Percentiles rank a stretch among this genome's conserved stretches.
Conservation (phyloP, 192 early-diverging fungal species). For the Backusella circina region DNA sequence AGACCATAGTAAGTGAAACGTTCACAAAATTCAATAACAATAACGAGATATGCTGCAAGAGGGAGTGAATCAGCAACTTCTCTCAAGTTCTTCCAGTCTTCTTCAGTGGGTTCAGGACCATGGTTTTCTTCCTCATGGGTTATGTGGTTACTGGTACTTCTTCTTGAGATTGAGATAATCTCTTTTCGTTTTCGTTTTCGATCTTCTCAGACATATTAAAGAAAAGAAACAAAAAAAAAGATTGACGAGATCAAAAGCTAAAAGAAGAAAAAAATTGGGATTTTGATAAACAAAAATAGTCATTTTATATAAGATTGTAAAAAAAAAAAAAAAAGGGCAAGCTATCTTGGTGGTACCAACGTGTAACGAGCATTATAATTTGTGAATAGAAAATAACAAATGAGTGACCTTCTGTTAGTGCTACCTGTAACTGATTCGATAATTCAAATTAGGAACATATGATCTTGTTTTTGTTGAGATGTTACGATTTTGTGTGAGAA, state of each 20-base stretch:
- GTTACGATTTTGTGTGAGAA: conserved; percentile 1
- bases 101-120: conserved; percentile 52
- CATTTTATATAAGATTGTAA: background rate
- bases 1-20: conserved; percentile 65
- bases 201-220: conserved; percentile 20
- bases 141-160: background rate
- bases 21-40: conserved; percentile 60
- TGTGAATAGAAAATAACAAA: background rate
- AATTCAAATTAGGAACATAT: conserved; percentile 5
- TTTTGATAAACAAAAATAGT: background rate
- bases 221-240: background rate
- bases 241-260: background rate
- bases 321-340: background rate
- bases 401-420: background rate
- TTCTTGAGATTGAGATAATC: background rate
- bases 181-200: conserved; percentile 6
- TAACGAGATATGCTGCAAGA: conserved; percentile 45
- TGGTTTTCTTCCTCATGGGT: conserved; percentile 29
- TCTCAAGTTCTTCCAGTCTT: conserved; percentile 51
- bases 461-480: background rate
- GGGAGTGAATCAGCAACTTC: conserved; percentile 60
- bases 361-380: background rate
- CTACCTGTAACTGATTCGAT: background rate
- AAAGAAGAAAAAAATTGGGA: background rate
- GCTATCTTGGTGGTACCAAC: background rate